These are phyloP conservation scores for Dactylellina leptospora DNA, from an alignment of 2,329 filamentous ascomycete genomes.

Conservation along the genomic window DNA sequence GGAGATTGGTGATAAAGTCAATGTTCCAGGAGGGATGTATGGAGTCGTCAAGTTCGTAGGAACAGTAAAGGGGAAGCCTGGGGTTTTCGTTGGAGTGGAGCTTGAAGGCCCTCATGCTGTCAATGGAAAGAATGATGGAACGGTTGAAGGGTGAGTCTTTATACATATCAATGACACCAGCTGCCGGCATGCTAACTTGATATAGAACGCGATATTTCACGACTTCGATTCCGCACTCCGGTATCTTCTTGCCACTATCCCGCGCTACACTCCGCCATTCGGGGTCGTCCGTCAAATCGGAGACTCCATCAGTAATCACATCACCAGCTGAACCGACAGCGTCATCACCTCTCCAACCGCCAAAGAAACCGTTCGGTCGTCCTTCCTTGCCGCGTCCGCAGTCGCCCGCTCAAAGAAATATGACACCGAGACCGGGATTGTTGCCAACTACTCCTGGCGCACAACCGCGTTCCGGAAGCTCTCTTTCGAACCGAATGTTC, in stretches of 20 bases:
- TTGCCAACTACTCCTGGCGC: conserved; percentile 54
- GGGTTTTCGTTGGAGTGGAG: conserved; percentile 91
- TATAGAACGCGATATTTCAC: conserved; percentile 75
- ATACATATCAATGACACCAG: conserved; percentile 1
- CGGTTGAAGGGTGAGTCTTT: conserved; percentile 81
- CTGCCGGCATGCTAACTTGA: conserved; percentile 13
- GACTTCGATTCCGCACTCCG: conserved; percentile 79
- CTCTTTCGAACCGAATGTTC: conserved; percentile 55
- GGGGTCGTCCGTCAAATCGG: conserved; percentile 60
- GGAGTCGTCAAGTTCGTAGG: conserved; percentile 91
- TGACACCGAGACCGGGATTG: conserved; percentile 52
- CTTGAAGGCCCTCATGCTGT: conserved; percentile 79
- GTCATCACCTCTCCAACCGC: conserved; percentile 57
- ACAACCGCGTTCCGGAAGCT: conserved; percentile 54
- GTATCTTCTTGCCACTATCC: conserved; percentile 89
- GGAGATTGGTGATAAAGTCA: conserved; percentile 81
- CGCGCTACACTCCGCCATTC: conserved; percentile 77
- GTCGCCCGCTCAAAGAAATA: conserved; percentile 45
- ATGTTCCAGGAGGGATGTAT: conserved; percentile 91
- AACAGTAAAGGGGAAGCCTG: conserved; percentile 84
- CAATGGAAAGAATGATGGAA: conserved; percentile 92
- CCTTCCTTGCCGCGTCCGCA: conserved; percentile 51
- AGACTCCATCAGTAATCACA: conserved; percentile 47
- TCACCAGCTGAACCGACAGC: conserved; percentile 43
- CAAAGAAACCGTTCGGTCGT: conserved; percentile 55